These are phyloP conservation scores for Stropharia rugosoannulata DNA, from an alignment of 768 basidiomycete genomes.

Conservation along the genomic window DNA sequence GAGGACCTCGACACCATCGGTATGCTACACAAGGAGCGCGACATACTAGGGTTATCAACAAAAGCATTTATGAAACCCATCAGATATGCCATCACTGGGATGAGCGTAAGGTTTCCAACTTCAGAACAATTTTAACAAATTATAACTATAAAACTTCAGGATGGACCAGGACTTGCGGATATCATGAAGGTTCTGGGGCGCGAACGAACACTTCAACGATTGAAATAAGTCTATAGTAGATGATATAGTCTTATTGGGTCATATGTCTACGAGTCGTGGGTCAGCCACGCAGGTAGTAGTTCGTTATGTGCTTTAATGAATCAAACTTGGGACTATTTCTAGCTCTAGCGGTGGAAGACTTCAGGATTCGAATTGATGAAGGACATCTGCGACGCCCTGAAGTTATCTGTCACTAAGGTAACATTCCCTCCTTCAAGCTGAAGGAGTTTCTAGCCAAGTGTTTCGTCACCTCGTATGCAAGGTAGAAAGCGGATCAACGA, in stretches of 20 bases:
- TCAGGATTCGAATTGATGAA: slow-evolving; percentile 26
- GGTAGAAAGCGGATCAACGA: not conserved
- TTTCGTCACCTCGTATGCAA: not conserved
- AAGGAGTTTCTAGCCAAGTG: slow-evolving; percentile 22
- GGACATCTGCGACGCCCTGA: slow-evolving; percentile 26
- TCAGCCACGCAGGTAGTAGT: too few species aligned
- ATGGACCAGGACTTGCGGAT: slow-evolving; percentile 48
- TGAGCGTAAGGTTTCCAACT: slow-evolving; percentile 56
- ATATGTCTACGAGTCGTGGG: too few species aligned
- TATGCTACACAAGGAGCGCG: slow-evolving; percentile 44
- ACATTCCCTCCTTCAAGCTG: slow-evolving; percentile 29
- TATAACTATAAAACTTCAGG: slow-evolving; percentile 27
- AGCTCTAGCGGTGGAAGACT: not conserved
- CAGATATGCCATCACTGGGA: slow-evolving; percentile 77
- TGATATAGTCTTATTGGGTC: too few species aligned
- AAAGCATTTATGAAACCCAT: slow-evolving; percentile 71
- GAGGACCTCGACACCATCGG: slow-evolving; percentile 20
- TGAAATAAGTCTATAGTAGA: slow-evolving; percentile 15
- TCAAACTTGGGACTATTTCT: too few species aligned
- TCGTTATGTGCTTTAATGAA: too few species aligned
- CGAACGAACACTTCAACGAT: slow-evolving; percentile 37
- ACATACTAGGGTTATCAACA: slow-evolving; percentile 34
- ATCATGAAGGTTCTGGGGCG: slow-evolving; percentile 42
- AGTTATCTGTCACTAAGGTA: slow-evolving; percentile 30
- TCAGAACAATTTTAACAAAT: not conserved